Evolutionary conservation across 139 green algal genomes (phyloP).

Genomic region (Coccomyxa sp.): DNA sequence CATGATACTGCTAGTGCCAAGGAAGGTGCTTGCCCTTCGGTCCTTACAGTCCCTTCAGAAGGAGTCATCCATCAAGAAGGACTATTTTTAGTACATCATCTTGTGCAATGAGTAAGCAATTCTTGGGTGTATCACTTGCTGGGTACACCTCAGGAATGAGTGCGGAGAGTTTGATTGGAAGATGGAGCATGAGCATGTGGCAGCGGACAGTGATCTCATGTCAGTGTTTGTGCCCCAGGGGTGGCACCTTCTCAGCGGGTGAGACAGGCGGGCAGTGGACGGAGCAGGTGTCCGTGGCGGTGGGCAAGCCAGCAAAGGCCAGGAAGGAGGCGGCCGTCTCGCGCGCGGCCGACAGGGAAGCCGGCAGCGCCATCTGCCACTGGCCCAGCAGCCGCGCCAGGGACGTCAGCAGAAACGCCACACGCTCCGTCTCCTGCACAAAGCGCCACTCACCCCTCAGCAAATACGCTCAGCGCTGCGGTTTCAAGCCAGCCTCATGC

Average conservation of each 20-base stretch:
- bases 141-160: no score
- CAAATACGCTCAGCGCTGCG: not conserved
- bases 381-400: constrained; percentile 18
- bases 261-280: constrained; percentile 12
- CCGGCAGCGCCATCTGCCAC: constrained; percentile 28
- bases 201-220: no score
- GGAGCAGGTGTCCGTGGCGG: not conserved
- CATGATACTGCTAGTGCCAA: not conserved
- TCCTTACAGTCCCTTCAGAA: no score
- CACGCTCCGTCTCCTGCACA: constrained; percentile 21
- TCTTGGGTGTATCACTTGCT: no score
- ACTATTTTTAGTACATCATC: no score
- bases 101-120: no score
- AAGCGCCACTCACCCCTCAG: not conserved
- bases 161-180: no score
- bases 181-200: no score
- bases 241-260: constrained; percentile 7
- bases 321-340: constrained; percentile 31
- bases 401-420: constrained; percentile 25
- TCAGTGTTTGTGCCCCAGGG: no score
- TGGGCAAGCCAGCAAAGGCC: constrained; percentile 1
- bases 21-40: no score
- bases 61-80: no score
- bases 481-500: not conserved
- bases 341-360: constrained; percentile 16